Base-by-base conservation (phyloP, 116 monocot species). In the Cymodocea nodosa region DNA sequence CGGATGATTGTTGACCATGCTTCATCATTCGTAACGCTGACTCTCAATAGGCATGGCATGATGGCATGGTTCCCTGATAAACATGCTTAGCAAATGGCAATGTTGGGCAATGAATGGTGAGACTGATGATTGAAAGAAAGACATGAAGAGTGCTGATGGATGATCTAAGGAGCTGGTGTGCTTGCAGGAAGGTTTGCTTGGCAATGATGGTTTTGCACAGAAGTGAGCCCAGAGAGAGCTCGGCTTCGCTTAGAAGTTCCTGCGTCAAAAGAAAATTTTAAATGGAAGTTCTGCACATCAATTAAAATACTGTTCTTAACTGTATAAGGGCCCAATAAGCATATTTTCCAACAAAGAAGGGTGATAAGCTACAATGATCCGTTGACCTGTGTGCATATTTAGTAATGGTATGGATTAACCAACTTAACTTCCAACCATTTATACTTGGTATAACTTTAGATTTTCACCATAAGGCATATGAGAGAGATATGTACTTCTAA, bases 251-350 rank as follows among this genome's bases (percentile, higher is more conserved):
- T 81, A 84, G 62, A 64, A 76, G 70, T 82, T 89, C 94, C 89
- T 94, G 89, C 84, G 84, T 79, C 83, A 94, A 82, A 94, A 83
- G 80, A 94, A 94, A 86, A 71, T 79, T 82, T 89, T 89, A 86
- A 79, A 58, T 70, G 59, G 65, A 65, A 64, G 35, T 60, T 63
- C 64, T 68, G 59, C 70, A 60, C 14, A 60, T 54, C 6, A 55
- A 56, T 52, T 52, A 15, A 40, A 66, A 25, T 66, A 49, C 52
- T 15, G 52, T 0, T 50, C 52, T 35, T 66, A 64, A 8, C 64
- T 44, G 44, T 44, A 44, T 6, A 6, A 44, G 6, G 6, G 44
- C 6, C 44, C 9, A 44, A 8, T 37, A 11, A 44, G 44, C 11
- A 44, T 44, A 44, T 44, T 44, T 44, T 44, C 44, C 11, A 44